These are phyloP conservation scores for Colletotrichum orbiculare DNA, from an alignment of 2,329 filamentous ascomycete species.

Conservation along the genomic window DNA sequence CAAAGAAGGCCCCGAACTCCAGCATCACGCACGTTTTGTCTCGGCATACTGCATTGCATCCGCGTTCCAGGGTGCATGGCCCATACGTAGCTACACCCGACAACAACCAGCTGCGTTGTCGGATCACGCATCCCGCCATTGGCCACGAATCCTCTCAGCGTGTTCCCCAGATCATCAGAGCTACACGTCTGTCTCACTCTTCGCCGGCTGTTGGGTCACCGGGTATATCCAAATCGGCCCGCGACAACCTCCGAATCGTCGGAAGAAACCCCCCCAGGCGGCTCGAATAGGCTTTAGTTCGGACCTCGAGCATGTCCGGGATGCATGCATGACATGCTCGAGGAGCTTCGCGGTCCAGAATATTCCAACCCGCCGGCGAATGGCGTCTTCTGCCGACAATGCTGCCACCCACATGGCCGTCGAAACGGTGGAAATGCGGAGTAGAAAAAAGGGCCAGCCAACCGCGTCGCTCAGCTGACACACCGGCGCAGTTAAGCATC, in stretches of 20 bases:
- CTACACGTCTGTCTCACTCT: not conserved
- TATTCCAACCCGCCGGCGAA: not conserved
- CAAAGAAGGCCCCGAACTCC: no score
- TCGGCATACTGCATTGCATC: no score
- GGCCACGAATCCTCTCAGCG: not conserved
- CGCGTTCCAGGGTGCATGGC: not conserved
- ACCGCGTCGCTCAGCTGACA: not conserved
- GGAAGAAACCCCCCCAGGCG: not conserved
- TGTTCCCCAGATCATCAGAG: not conserved
- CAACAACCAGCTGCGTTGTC: not conserved
- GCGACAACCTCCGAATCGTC: not conserved
- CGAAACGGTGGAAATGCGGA: conserved; percentile 10
- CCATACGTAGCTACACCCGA: not conserved
- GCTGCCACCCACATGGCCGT: conserved; percentile 9
- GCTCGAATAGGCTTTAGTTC: not conserved
- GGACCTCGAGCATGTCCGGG: not conserved
- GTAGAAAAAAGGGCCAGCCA: not conserved
- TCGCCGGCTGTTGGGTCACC: conserved; percentile 9
- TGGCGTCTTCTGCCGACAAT: not conserved
- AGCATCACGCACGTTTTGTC: no score
- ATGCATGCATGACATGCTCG: conserved; percentile 8
- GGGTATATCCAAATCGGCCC: not conserved
- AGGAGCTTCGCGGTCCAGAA: conserved; percentile 1
- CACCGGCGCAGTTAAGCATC: not conserved
- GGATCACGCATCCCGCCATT: not conserved